Evolutionary conservation across 805 yeast genomes (phyloP).

Genomic region (Starmerella stigmatis): DNA sequence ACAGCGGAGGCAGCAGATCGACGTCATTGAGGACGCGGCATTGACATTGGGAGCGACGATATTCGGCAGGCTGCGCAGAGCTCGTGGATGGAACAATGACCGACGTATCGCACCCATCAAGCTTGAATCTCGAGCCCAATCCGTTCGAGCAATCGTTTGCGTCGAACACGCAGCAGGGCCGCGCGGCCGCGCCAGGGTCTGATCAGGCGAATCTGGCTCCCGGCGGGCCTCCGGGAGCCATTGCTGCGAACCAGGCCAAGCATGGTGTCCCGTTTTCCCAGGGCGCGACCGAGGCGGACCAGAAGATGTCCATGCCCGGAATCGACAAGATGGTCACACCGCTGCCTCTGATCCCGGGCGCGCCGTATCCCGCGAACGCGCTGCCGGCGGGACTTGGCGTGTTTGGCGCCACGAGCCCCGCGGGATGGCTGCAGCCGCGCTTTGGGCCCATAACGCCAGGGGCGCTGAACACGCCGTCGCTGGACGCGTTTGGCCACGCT

Average conservation of each 20-base stretch:
- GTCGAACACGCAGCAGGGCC: conserved; percentile 32
- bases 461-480: neutral
- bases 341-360: conserved; percentile 12
- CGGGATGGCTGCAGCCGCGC: conserved; percentile 10
- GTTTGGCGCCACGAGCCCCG: conserved; percentile 7
- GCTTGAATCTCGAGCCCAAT: conserved; percentile 76
- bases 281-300: neutral
- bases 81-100: conserved; percentile 10
- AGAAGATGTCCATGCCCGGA: conserved; percentile 12
- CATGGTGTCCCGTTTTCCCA: neutral
- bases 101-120: conserved; percentile 18
- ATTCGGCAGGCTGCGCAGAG: too few species aligned
- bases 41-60: too few species aligned
- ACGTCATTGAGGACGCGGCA: conserved; percentile 1
- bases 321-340: conserved; percentile 18
- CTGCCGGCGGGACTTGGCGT: neutral
- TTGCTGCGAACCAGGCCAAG: neutral
- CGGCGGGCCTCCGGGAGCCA: neutral
- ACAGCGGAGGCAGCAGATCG: neutral
- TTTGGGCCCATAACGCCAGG: conserved; percentile 15
- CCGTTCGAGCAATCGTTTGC: conserved; percentile 94
- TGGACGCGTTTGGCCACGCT: neutral
- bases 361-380: neutral
- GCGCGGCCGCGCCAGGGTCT: neutral
- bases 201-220: neutral